Evolutionary conservation across 2,329 filamentous ascomycete genomes (phyloP), one percentile per base, ranked within the genome.

Genomic region (Fusarium sp.): DNA sequence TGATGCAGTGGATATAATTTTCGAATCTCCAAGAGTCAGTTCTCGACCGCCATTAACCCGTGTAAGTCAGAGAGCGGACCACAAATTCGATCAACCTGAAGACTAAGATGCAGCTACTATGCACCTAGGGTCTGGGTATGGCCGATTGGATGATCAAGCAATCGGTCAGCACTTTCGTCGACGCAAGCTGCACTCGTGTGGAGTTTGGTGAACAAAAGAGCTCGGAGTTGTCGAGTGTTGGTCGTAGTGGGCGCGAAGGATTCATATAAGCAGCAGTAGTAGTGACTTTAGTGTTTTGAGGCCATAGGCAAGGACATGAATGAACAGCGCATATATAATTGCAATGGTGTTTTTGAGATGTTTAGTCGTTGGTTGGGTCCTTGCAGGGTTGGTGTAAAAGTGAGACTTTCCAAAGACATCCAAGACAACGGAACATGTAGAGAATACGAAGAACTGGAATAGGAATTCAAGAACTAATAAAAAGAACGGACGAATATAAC

Each of bases 61-160:
- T 72, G 49, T 73, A 73, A 72, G 70, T 70, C 70, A 58, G 56
- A 58, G 65, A 42, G 62, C 25, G 55, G 53, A 56, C 67, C 70
- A 50, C 59, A 38, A 56, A 56, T 33, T 72, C 44, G 54, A 41
- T 50, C 31, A 65, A 42, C 55, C 31, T 64, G 44, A 62, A 56
- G 52, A 49, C 54, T 56, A 60, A 53, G 46, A 55, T 42, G 50
- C 50, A 44, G 45, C 42, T 46, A 62, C 31, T 39, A 66, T 67
- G 49, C 62, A 68, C 49, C 45, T 33, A 42, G 59, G 55, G 45
- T 54, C 66, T 39, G 31, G 52, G 41, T 58, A 56, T 52, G 54
- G 53, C 58, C 57, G 49, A 65, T 58, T 73, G 57, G 58, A 56
- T 58, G 70, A 44, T 44, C 44, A 57, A 47, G 54, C 33, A 73